Evolutionary conservation across 2,329 filamentous ascomycete species (phyloP).

Genomic region (Pestalotiopsis sp.): DNA sequence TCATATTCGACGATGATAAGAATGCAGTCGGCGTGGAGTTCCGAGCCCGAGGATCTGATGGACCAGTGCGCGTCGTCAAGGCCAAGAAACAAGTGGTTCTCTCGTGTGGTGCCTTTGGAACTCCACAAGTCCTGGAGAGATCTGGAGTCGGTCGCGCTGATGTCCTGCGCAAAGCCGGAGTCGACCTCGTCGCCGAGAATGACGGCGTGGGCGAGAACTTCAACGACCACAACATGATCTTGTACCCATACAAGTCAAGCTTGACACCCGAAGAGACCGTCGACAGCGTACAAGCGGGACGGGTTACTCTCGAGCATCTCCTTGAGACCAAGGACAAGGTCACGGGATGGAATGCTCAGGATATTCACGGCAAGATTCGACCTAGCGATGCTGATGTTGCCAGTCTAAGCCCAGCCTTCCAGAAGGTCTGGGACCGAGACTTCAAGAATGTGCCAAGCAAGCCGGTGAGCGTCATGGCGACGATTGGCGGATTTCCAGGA

Average conservation of each 20-base stretch:
- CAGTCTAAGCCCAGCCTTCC: constrained; percentile 52
- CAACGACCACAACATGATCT: constrained; percentile 52
- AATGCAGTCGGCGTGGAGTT: constrained; percentile 53
- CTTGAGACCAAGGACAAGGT: constrained; percentile 31
- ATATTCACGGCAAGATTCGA: constrained; percentile 52
- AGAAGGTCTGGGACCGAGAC: constrained; percentile 52
- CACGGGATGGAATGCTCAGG: constrained; percentile 57
- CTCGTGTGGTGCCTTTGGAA: constrained; percentile 53
- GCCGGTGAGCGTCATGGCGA: constrained; percentile 45
- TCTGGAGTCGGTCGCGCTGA: constrained; percentile 61
- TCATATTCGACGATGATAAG: constrained; percentile 59
- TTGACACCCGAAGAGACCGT: constrained; percentile 48
- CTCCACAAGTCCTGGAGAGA: constrained; percentile 61
- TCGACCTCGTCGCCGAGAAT: constrained; percentile 52
- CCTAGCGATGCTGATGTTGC: constrained; percentile 52
- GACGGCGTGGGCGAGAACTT: constrained; percentile 56
- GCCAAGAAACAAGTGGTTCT: constrained; percentile 59
- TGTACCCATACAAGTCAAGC: constrained; percentile 52
- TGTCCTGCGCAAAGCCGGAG: constrained; percentile 44
- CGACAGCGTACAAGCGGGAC: constrained; percentile 32
- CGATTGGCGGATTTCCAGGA: constrained; percentile 26
- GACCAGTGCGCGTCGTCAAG: constrained; percentile 37
- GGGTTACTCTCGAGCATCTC: constrained; percentile 26
- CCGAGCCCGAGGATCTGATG: constrained; percentile 30
- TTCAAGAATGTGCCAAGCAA: constrained; percentile 43